Conservation (phyloP, 306 rosid genomes). For the Oxytropis ochrocephala region DNA sequence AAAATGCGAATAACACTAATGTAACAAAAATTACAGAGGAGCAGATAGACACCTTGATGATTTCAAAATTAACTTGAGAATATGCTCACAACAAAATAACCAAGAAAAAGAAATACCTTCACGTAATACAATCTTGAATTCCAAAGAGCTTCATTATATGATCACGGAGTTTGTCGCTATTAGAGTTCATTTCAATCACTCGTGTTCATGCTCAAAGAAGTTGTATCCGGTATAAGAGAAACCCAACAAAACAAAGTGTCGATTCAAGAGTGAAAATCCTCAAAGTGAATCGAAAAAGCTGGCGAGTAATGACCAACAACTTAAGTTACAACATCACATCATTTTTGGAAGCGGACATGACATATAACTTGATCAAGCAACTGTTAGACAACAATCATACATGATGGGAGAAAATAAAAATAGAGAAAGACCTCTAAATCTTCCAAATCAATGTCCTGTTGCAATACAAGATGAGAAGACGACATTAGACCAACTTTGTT, state of each 20-base stretch:
- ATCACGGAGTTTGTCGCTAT: constrained; percentile 83
- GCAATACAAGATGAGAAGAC: too few relatives aligned
- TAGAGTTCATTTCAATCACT: constrained; percentile 86
- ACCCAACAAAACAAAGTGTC: constrained; percentile 11
- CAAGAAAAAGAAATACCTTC: constrained; percentile 48
- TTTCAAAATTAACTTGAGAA: neutral
- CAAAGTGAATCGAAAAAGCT: neutral
- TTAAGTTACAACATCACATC: constrained; percentile 6
- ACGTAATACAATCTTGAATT: constrained; percentile 92
- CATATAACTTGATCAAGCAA: constrained; percentile 22
- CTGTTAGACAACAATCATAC: constrained; percentile 9
- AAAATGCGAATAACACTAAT: neutral
- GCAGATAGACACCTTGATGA: neutral
- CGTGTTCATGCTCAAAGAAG: constrained; percentile 95
- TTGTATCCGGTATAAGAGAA: constrained; percentile 52
- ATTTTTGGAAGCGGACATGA: constrained; percentile 13
- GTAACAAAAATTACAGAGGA: constrained; percentile 5
- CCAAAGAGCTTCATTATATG: constrained; percentile 93
- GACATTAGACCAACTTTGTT: too few relatives aligned
- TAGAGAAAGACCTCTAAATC: too few relatives aligned
- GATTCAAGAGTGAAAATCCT: constrained; percentile 24
- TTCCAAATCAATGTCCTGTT: too few relatives aligned
- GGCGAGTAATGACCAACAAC: constrained; percentile 1
- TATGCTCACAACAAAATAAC: neutral
- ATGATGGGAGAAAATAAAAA: too few relatives aligned